Evolutionary conservation across 805 yeast species (phyloP), one percentile per base, ranked within the genome.

Genomic region (Starmera quercuum): DNA sequence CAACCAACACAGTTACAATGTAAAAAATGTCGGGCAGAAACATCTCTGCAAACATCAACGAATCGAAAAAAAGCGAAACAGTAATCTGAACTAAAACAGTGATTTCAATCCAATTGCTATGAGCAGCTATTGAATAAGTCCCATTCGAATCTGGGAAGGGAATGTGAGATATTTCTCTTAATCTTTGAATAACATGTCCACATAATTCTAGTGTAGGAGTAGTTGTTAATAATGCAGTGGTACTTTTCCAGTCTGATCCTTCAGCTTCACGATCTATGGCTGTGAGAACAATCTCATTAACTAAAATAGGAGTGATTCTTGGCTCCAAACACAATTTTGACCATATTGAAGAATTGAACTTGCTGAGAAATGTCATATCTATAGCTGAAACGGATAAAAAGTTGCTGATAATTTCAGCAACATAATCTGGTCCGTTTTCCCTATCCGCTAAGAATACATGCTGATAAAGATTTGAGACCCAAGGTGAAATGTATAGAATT

Each of bases 221-320:
- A 11, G 74, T 55, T 1, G 80, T 69, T 42, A 85, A 61, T n/a
- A 81, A 65, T 1, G 80, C 67, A 2, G 80, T 67, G 6, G 78
- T 68, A 30, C 69, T 72, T 14, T 68, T 66, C 85, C 85, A 83
- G 31, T 70, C 77, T 25, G 73, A 70, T 4, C 79, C 82, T 44
- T 80, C 85, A n/a, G 85, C 78, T 43, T 80, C 82, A 47, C 79
- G 74, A 42, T 83, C 92, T 43, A 83, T 69, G 1, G 87, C 80
- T 41, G 78, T 79, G 2, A 78, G 72, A 6, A 84, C 73, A 16
- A 83, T 73, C 47, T 84, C 95, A 41, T 83, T 87, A 9, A 85
- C 68, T 17, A 84, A 61, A 4, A 74, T 55, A 2, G 69, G 63
- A 4, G 73, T 68, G 10, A 85, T 55, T 25, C 74, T 62, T 29